Base-by-base conservation (phyloP, 2,329 filamentous ascomycete species). In the Venturia pyrina region DNA sequence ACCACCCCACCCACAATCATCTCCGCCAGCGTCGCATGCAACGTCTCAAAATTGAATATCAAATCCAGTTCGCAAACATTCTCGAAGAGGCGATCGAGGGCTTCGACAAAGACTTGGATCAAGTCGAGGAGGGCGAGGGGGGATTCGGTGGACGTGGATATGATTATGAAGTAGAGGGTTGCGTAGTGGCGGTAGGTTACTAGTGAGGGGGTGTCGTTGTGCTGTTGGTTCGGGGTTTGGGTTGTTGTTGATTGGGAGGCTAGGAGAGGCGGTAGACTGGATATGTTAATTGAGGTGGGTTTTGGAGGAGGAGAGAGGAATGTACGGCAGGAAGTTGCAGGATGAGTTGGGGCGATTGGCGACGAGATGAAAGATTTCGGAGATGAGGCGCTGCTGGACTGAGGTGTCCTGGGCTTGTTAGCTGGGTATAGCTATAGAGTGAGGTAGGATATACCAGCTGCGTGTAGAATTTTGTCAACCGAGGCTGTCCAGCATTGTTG, bases 141-240 rank as follows among this genome's bases (percentile, higher is more conserved):
- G 0, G 91, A 96, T 78, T 99, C 95, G 67, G 95, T 97, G 5
- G 92, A 91, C 5, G 96, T 99, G 44, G 89, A 95, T 73, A 99
- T 99, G 75, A 99, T 83, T 77, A 99, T 99, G 81, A 99, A 99
- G 80, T 96, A 98, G 68, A 99, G 89, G 0, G 95, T 99, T 11
- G 95, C 95, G 75, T 98, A 99, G 82, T 96, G 91, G 67, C 95
- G 91, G 82, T 99, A 99, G 10, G 95, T 98, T 59, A 99, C 92
- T 67, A 98, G 89, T 6, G 92, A 95, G 11, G 95, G 95, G 13
- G 92, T 89, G 78, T 98, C 95, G 74, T 91, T 93, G 78, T 89
- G 85, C 66, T 86, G 88, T 48, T 87, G 85, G 68, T 72, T 75
- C 43, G 76, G 71, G 8, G 76, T 75, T 48, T 74, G 32, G 40